phyloP scores from a whole-genome alignment of 495 filamentous ascomycete genomes.

The Penicillium maclennaniae region DNA sequence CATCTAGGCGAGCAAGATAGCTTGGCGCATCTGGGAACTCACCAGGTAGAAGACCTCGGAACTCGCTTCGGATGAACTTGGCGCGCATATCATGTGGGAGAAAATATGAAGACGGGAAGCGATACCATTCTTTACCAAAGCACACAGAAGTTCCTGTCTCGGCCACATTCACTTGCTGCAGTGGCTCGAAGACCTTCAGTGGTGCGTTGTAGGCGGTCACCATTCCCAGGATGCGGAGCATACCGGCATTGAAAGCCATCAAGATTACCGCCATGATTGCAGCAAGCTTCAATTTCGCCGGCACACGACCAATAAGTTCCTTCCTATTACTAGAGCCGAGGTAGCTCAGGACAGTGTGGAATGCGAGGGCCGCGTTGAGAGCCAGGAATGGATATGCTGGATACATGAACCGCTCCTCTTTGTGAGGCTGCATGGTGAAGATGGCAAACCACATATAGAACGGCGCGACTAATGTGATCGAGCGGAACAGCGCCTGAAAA shows the following conservation, averaged over 20 bases:
- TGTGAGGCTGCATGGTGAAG: constrained; percentile 90
- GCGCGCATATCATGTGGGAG: constrained; percentile 73
- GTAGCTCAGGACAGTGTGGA: constrained; percentile 71
- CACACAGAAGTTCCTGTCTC: constrained; percentile 68
- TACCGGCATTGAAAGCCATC: constrained; percentile 56
- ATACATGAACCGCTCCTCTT: constrained; percentile 99
- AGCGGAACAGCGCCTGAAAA: constrained; percentile 55
- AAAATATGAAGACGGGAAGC: constrained; percentile 91
- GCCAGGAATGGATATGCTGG: constrained; percentile 89
- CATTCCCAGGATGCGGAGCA: constrained; percentile 74
- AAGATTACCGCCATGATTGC: constrained; percentile 54
- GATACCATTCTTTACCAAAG: constrained; percentile 97
- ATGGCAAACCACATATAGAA: constrained; percentile 95
- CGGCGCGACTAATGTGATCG: constrained; percentile 70
- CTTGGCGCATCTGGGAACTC: constrained; percentile 73
- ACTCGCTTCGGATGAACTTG: constrained; percentile 87
- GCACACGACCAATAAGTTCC: constrained; percentile 62
- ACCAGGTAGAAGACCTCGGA: constrained; percentile 84
- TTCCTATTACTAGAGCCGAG: constrained; percentile 66
- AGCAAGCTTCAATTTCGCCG: constrained; percentile 62
- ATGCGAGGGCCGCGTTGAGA: constrained; percentile 82
- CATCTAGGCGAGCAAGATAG: constrained; percentile 60
- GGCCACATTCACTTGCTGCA: constrained; percentile 46
- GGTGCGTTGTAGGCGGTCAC: constrained; percentile 84
- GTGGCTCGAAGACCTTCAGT: constrained; percentile 64